These are phyloP conservation scores for Botryotinia globosa DNA, from an alignment of 2,329 filamentous ascomycete genomes.

Conservation along the genomic window DNA sequence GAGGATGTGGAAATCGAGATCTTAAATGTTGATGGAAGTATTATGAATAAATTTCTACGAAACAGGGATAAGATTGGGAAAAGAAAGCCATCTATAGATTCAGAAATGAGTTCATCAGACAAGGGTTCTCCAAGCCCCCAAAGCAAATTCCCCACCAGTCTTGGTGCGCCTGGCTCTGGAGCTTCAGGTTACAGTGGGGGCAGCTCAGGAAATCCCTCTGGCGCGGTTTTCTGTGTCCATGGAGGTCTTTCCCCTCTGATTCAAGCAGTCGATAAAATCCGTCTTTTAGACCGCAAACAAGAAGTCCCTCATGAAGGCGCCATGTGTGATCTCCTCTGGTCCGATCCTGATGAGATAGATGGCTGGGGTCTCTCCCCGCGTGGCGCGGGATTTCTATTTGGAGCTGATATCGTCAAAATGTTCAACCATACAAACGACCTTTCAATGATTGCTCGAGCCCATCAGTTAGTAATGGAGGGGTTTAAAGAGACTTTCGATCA, in stretches of 20 bases:
- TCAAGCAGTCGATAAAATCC: constrained; percentile 92
- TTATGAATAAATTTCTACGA: constrained; percentile 70
- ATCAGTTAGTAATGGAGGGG: constrained; percentile 98
- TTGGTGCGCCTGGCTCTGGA: constrained; percentile 75
- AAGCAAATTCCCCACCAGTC: constrained; percentile 47
- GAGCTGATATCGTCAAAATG: constrained; percentile 88
- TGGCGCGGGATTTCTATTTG: constrained; percentile 93
- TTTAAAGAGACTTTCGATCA: constrained; percentile 99
- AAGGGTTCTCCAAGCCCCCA: constrained; percentile 28
- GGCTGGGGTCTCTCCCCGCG: constrained; percentile 79
- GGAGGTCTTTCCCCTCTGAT: constrained; percentile 89
- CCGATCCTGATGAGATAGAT: constrained; percentile 95
- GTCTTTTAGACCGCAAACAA: constrained; percentile 91
- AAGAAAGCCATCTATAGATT: constrained; percentile 41
- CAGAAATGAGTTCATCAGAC: constrained; percentile 41
- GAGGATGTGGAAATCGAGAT: constrained; percentile 90
- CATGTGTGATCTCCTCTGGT: constrained; percentile 99
- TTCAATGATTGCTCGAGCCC: constrained; percentile 85
- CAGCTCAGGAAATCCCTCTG: constrained; percentile 64
- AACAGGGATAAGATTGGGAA: constrained; percentile 35
- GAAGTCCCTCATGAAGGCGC: constrained; percentile 97
- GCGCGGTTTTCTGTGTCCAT: constrained; percentile 92
- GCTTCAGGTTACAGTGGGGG: constrained; percentile 68
- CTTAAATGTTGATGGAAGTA: constrained; percentile 75
- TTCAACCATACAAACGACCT: constrained; percentile 96